phyloP scores from a whole-genome alignment of 2,329 filamentous ascomycete species.

The Coleophoma eucalyptorum region DNA sequence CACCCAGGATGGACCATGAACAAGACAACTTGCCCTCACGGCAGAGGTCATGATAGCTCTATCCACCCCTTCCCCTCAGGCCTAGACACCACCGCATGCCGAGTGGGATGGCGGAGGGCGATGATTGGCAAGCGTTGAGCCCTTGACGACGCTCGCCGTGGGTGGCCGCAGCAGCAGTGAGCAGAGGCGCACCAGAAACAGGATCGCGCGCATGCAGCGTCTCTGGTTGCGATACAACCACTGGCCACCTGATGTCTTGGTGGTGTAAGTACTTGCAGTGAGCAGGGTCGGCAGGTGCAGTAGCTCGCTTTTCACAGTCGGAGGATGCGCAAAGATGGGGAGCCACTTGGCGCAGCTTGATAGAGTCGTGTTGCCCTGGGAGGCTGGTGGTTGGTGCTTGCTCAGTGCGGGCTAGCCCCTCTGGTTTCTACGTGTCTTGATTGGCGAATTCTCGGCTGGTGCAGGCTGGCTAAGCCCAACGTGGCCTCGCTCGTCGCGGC shows the following conservation, averaged over 20 bases:
- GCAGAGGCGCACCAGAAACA: background rate
- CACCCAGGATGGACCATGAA: constrained; percentile 13
- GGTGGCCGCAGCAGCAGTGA: background rate
- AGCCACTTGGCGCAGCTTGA: too few species aligned
- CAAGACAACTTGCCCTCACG: background rate
- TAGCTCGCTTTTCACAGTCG: background rate
- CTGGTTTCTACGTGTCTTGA: background rate
- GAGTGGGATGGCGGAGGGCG: background rate
- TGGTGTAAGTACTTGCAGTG: background rate
- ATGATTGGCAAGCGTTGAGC: background rate
- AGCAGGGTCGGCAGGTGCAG: too few species aligned
- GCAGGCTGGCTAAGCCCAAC: background rate
- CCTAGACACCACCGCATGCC: too few species aligned
- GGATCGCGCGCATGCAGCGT: background rate
- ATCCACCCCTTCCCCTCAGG: background rate
- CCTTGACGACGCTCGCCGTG: background rate
- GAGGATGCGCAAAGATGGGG: too few species aligned
- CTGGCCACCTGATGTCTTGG: background rate
- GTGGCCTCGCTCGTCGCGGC: background rate
- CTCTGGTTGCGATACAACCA: background rate
- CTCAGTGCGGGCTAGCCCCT: background rate
- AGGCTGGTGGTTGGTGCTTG: background rate
- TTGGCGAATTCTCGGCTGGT: background rate
- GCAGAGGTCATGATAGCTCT: background rate
- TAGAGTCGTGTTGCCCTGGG: background rate